Percentiles rank a stretch among this genome's conserved stretches.
phyloP scores from a whole-genome alignment of 176 grass and related monocot species.

The Juncus effusus region DNA sequence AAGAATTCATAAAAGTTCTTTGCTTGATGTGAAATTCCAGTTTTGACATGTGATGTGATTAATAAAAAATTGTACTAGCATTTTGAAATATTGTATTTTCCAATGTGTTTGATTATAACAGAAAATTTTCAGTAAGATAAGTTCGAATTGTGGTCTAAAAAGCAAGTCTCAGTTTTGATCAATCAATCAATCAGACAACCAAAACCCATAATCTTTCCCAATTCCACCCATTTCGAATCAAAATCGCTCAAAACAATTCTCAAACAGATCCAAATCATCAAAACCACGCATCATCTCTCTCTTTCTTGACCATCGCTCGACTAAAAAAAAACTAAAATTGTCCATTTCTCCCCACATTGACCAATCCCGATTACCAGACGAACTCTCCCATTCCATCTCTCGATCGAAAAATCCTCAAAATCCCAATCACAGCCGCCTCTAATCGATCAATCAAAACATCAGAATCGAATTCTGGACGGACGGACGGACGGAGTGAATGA shows the following conservation, averaged over 20 bases:
- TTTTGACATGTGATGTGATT: neutral
- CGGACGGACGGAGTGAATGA: neutral
- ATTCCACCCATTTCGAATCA: too few species aligned
- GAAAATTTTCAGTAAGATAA: too few species aligned
- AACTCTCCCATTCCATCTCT: constrained; percentile 5
- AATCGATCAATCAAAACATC: neutral
- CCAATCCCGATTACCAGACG: constrained; percentile 1
- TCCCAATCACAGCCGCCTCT: constrained; percentile 3
- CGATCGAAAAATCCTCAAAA: constrained; percentile 9
- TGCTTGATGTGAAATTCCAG: neutral
- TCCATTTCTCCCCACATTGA: constrained; percentile 8
- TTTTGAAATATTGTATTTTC: too few species aligned
- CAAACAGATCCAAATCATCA: too few species aligned
- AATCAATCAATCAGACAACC: too few species aligned
- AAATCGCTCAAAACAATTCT: too few species aligned
- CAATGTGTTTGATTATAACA: too few species aligned
- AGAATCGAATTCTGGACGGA: neutral
- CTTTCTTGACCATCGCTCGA: constrained; percentile 1
- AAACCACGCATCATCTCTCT: neutral
- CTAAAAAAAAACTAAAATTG: neutral
- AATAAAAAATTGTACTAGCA: too few species aligned
- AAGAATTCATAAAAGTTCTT: neutral
- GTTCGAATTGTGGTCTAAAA: too few species aligned
- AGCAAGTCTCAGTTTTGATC: too few species aligned
- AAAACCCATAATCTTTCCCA: too few species aligned